These are phyloP conservation scores for Phialemoniopsis sp. DNA, from an alignment of 2,329 filamentous ascomycete species.

Conservation along the genomic window DNA sequence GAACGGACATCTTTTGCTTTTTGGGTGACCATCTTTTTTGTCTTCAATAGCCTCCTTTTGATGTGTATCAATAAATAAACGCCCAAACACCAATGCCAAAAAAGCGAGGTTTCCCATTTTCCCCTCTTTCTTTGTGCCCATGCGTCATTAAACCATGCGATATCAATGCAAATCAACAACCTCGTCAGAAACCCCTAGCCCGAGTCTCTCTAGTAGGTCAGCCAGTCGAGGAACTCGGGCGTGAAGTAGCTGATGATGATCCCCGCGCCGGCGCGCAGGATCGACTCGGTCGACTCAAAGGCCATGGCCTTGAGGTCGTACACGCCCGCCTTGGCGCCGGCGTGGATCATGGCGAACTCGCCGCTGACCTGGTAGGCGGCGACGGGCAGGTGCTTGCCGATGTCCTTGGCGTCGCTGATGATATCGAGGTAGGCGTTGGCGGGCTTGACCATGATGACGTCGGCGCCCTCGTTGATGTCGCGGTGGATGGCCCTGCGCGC, in stretches of 20 bases:
- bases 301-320: constrained; percentile 95
- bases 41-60: no score
- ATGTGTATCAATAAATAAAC: no score
- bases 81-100: no score
- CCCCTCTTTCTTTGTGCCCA: no score
- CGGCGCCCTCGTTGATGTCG: constrained; percentile 90
- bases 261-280: constrained; percentile 85
- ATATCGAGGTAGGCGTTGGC: constrained; percentile 95
- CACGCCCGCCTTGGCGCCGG: constrained; percentile 90
- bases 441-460: constrained; percentile 99
- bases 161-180: no score
- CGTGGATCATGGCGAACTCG: constrained; percentile 97
- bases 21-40: no score
- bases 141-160: no score
- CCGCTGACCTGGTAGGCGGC: constrained; percentile 97
- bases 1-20: no score
- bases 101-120: no score
- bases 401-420: constrained; percentile 93
- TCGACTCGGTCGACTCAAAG: constrained; percentile 90
- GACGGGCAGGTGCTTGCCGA: constrained; percentile 85
- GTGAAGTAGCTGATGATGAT: constrained; percentile 96
- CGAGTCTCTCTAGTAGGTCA: constrained; percentile 44
- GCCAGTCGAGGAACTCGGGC: constrained; percentile 70
- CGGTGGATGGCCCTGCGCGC: constrained; percentile 85
- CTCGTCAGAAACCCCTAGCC: no score